phyloP scores from a whole-genome alignment of 148 eudicot genomes.

The Fagopyrum esculentum region DNA sequence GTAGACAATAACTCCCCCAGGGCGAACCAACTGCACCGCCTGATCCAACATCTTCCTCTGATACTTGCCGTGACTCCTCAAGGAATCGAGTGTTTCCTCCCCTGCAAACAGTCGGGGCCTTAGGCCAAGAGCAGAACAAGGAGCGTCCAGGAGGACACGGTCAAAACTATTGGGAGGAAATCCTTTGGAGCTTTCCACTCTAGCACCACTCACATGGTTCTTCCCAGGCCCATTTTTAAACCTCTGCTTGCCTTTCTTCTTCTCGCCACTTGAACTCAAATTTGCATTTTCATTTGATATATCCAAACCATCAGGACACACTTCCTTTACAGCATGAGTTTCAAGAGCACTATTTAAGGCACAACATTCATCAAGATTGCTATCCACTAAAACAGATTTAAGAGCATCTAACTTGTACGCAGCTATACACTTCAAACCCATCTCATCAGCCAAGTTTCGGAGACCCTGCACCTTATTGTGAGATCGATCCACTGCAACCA shows the following conservation, averaged over 20 bases:
- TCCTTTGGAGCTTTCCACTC: conserved; percentile 78
- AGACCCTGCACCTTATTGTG: conserved; percentile 87
- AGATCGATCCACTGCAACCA: conserved; percentile 84
- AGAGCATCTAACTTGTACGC: conserved; percentile 85
- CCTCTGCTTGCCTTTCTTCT: conserved; percentile 28
- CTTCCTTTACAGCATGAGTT: conserved; percentile 7
- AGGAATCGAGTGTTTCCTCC: conserved; percentile 71
- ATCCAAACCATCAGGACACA: conserved; percentile 3
- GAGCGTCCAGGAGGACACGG: conserved; percentile 94
- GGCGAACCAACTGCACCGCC: conserved; percentile 90
- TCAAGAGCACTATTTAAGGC: conserved; percentile 15
- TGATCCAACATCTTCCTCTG: conserved; percentile 87
- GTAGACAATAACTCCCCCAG: conserved; percentile 91
- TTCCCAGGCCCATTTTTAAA: conserved; percentile 72
- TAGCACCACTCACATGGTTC: conserved; percentile 48
- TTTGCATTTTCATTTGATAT: conserved; percentile 12
- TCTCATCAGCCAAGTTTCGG: conserved; percentile 64
- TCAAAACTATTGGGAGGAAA: conserved; percentile 80
- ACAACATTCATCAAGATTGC: conserved; percentile 20
- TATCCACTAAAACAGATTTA: conserved; percentile 52
- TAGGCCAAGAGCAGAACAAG: conserved; percentile 95
- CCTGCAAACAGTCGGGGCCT: conserved; percentile 91
- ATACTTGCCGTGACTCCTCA: conserved; percentile 64
- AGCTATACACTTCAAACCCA: conserved; percentile 70
- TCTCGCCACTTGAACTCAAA: background rate